Evolutionary conservation across 495 filamentous ascomycete species (phyloP).

Genomic region (Hypoxylon crocopeplum): DNA sequence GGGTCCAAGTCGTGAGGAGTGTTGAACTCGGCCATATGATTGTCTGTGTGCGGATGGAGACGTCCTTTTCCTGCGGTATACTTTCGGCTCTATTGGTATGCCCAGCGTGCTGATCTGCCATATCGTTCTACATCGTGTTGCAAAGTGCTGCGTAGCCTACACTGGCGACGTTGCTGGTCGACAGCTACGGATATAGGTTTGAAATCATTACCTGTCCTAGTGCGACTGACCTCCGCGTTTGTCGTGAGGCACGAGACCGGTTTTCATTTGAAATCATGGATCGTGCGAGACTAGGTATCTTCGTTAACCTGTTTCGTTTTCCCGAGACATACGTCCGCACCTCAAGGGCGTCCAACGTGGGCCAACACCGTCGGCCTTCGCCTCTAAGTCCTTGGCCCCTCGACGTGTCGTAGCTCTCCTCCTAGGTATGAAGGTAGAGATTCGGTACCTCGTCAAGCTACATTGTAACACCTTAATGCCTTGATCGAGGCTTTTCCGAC

Average conservation of each 20-base stretch:
- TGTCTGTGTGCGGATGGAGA: conserved; percentile 27
- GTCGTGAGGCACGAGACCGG: conserved; percentile 22
- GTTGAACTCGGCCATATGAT: conserved; percentile 26
- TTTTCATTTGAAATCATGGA: conserved; percentile 6
- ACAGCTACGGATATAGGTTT: conserved; percentile 13
- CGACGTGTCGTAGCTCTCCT: background rate
- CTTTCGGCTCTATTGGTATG: too few relatives aligned
- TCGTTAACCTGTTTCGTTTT: conserved; percentile 22
- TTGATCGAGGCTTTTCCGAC: too few relatives aligned
- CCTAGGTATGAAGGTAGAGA: background rate
- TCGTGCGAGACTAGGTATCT: conserved; percentile 14
- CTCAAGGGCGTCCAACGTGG: background rate
- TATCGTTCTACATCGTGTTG: background rate
- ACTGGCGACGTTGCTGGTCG: background rate
- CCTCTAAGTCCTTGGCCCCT: background rate
- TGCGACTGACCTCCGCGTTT: conserved; percentile 21
- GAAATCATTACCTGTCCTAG: background rate
- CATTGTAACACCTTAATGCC: too few relatives aligned
- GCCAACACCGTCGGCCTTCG: background rate
- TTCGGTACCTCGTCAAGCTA: background rate
- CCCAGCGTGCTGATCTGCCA: conserved; percentile 6
- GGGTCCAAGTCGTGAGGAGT: conserved; percentile 27
- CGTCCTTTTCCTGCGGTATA: background rate
- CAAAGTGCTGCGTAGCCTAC: background rate
- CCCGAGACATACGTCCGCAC: conserved; percentile 32